A percentile compares a stretch with the other conserved stretches of the same genome.
phyloP scores from a whole-genome alignment of 2,329 filamentous ascomycete genomes.

The Passalora sequoiae region DNA sequence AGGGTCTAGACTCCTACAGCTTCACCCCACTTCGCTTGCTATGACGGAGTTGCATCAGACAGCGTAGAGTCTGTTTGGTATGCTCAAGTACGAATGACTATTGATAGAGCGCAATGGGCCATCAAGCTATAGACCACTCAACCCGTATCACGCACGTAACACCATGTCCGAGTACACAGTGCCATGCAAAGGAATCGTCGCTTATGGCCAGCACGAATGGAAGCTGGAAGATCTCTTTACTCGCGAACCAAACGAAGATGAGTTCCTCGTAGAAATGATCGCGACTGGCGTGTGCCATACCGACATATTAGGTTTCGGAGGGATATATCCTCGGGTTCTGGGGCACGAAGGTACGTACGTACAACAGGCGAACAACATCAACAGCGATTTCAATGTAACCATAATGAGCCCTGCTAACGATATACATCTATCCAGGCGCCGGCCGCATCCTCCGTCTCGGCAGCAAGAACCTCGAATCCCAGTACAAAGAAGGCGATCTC shows the following conservation, averaged over 20 bases:
- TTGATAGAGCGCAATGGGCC: too few species aligned
- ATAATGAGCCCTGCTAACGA: neutral
- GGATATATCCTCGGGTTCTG: slow-evolving; percentile 24
- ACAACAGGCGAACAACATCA: neutral
- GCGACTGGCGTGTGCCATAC: slow-evolving; percentile 52
- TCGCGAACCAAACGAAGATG: slow-evolving; percentile 31
- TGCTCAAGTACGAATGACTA: too few species aligned
- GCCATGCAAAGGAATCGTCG: slow-evolving; percentile 28
- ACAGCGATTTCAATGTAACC: too few species aligned
- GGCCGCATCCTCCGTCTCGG: slow-evolving; percentile 20
- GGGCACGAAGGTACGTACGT: slow-evolving; percentile 26
- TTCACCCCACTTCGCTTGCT: too few species aligned
- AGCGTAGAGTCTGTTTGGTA: too few species aligned
- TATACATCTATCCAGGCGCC: slow-evolving; percentile 12
- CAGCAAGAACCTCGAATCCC: slow-evolving; percentile 8
- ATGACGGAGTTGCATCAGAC: too few species aligned
- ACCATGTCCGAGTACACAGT: slow-evolving; percentile 22
- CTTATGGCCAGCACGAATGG: slow-evolving; percentile 25
- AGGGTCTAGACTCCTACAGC: too few species aligned
- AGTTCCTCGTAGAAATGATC: slow-evolving; percentile 48
- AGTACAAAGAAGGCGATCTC: slow-evolving; percentile 34
- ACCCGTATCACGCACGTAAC: too few species aligned
- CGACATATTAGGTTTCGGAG: slow-evolving; percentile 32
- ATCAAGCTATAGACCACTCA: too few species aligned
- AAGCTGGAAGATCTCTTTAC: slow-evolving; percentile 20